Evolutionary conservation across 768 basidiomycete species (phyloP).

Genomic region (Floccularia luteovirens): DNA sequence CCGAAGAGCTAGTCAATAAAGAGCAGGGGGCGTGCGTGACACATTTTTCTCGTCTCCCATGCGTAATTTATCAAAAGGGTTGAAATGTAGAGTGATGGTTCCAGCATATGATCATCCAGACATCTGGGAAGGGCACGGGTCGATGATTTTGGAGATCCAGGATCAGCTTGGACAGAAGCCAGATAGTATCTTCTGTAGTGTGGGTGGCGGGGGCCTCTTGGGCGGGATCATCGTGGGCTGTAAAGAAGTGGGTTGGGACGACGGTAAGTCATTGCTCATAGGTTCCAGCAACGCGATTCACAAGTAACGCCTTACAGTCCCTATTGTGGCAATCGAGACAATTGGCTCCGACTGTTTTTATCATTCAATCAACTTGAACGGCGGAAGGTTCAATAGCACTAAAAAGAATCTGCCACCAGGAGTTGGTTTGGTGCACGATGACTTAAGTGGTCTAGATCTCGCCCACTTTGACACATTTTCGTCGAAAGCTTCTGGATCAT

Average conservation of each 20-base stretch:
- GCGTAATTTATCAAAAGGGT: neutral
- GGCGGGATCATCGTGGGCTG: conserved; percentile 71
- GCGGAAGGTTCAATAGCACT: conserved; percentile 21
- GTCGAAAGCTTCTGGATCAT: conserved; percentile 59
- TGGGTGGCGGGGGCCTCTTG: conserved; percentile 68
- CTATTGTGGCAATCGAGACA: conserved; percentile 62
- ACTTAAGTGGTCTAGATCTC: conserved; percentile 37
- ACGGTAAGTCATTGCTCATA: conserved; percentile 34
- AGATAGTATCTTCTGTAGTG: conserved; percentile 69
- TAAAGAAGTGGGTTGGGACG: conserved; percentile 54
- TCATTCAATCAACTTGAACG: conserved; percentile 57
- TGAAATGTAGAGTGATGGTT: conserved; percentile 44
- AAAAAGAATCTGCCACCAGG: conserved; percentile 28
- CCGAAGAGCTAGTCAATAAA: conserved; percentile 32
- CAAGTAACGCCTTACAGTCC: conserved; percentile 31
- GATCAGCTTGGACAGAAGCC: conserved; percentile 47
- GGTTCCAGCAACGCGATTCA: conserved; percentile 2
- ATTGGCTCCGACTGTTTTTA: conserved; percentile 71
- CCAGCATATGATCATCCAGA: conserved; percentile 66
- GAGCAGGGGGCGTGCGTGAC: conserved; percentile 48
- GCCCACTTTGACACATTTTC: conserved; percentile 51
- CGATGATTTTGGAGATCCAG: conserved; percentile 60
- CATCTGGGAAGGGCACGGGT: conserved; percentile 74
- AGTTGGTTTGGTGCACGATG: conserved; percentile 31
- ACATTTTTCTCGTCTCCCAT: neutral